Conservation (phyloP, 495 filamentous ascomycete genomes). For the Lasiosphaeris hirsuta region DNA sequence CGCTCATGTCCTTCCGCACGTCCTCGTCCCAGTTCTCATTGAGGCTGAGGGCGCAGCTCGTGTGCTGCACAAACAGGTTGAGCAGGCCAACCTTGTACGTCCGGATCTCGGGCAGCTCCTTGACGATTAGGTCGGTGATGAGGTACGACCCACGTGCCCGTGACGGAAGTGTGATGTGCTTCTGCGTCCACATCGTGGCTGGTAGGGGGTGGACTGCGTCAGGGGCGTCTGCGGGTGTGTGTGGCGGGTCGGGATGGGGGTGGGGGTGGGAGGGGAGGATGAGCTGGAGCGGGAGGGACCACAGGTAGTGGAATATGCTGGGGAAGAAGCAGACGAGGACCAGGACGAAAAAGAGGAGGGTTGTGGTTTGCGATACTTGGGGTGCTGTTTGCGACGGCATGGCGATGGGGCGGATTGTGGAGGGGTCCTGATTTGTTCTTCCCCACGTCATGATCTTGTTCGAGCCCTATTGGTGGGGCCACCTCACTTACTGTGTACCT, state of each 20-base stretch:
- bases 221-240: constrained; percentile 8
- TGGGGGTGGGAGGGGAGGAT: constrained; percentile 25
- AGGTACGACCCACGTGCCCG: constrained; percentile 82
- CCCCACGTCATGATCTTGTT: too few species aligned
- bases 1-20: constrained; percentile 78
- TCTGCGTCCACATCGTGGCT: constrained; percentile 72
- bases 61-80: constrained; percentile 89
- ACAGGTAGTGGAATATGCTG: constrained; percentile 48
- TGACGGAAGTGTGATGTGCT: constrained; percentile 69
- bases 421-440: background rate
- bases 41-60: constrained; percentile 75
- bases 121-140: constrained; percentile 69
- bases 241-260: constrained; percentile 2
- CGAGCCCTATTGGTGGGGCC: background rate
- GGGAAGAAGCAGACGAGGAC: constrained; percentile 57
- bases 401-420: background rate
- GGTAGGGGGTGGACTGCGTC: constrained; percentile 12
- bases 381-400: constrained; percentile 4
- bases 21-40: constrained; percentile 83
- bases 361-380: constrained; percentile 25
- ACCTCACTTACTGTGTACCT: background rate
- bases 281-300: constrained; percentile 39
- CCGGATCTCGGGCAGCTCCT: constrained; percentile 68
- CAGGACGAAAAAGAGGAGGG: constrained; percentile 45
- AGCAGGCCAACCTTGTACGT: constrained; percentile 82